Evolutionary conservation across 768 basidiomycete species (phyloP), one percentile per base, ranked within the genome.

Genomic region (Podaxis sp.): DNA sequence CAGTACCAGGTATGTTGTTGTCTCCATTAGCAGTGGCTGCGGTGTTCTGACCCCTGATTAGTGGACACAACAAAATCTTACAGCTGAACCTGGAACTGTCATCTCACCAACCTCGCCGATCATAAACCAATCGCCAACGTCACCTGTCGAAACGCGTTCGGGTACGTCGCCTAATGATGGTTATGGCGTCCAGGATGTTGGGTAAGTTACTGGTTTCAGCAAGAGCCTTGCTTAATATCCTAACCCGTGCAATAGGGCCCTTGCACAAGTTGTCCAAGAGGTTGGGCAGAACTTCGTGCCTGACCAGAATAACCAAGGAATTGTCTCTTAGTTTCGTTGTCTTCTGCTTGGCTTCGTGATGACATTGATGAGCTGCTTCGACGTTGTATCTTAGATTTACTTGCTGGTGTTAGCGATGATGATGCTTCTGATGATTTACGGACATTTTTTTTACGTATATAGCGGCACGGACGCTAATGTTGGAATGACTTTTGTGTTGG

Each of bases 101-200:
- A 76, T 88, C 54, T 72, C 74, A 28, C 69, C 78, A 0, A 66
- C 67, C 53, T 72, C 74, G 28, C 68, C 77, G 0, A 65, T 67
- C 28, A 65, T 68, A 17, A 73, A 70, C 49, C 73, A 75, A 6
- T 82, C 78, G 0, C 66, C 71, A 6, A 66, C 70, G 26, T 73
- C 74, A 37, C 63, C 72, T 5, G 73, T 62, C 28, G 67, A 68
- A 15, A 72, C 72, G 46, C 72, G 73, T 20, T 81, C 81, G 4
- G 85, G 84, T 6, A 57, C 76, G n/a, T 85, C 86, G 2, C 88
- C 88, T 28, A 85, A 87, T 60, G 88, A 89, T 72, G 88, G 88
- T 70, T 89, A 89, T 68, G 76, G 78, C 40, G 76, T 68, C 58
- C 73, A 76, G 40, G 80, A 78, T 13, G 57, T 68, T 64, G 79